Base-by-base conservation (phyloP, 495 filamentous ascomycete genomes). In the Xylaria longipes region DNA sequence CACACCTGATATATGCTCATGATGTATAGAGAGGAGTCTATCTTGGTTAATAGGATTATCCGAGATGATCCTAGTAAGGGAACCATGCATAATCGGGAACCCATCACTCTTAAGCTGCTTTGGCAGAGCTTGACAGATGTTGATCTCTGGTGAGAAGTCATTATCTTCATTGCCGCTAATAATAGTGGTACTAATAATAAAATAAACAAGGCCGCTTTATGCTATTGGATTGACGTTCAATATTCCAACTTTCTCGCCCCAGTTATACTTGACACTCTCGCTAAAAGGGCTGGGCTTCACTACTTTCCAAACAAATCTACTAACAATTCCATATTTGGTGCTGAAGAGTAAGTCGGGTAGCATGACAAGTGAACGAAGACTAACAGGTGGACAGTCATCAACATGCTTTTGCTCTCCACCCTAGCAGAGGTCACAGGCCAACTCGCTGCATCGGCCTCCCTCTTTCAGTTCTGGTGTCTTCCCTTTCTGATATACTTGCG, bases 11-110 rank as follows among this genome's bases (percentile, higher is more conserved):
- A n/a, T n/a, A 33, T 43, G 43, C 64, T 77, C 33, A 77, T 6
- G 27, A 67, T 70, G 7, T 72, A 68, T 43, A 85, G 86, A 1
- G 89, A 93, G 72, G 89, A 91, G 72, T 84, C 80, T 4, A 92
- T 94, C 71, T 87, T 95, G 33, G 90, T 93, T 12, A 95, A 93
- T 70, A 87, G 92, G 4, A 84, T 93, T 4, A 80, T 94, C 33
- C 86, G 90, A 27, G 91, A 93, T 58, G 91, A 93, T 72, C 91
- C 91, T 0, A 87, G 84, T 63, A 93, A 93, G 78, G 88, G 88
- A 37, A 82, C 83, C 50, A 88, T 88, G 87, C 86, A 87, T 67
- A 87, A 87, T 52, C 81, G 91, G 5, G 85, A 94, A 77, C 87
- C 88, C 1, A 84, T 95, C 20, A 89, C 87, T 0, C 86, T 83